These are phyloP conservation scores for Ascochyta viciae-villosae DNA, from an alignment of 2,329 filamentous ascomycete genomes.

Conservation along the genomic window DNA sequence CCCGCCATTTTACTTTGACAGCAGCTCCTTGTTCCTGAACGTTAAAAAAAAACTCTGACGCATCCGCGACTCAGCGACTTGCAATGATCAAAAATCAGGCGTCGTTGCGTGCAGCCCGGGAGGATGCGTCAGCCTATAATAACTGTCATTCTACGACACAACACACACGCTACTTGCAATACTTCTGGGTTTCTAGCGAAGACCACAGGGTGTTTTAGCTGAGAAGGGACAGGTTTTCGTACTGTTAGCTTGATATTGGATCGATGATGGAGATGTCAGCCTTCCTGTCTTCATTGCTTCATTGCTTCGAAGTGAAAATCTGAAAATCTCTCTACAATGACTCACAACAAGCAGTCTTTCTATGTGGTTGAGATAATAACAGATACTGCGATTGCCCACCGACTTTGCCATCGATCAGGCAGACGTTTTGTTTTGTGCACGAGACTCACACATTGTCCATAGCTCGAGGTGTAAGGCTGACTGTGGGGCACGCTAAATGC, in stretches of 20 bases:
- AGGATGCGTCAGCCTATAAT: not conserved
- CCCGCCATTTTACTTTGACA: slow-evolving; percentile 1
- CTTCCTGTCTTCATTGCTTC: not conserved
- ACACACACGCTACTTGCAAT: not conserved
- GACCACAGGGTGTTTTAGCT: not conserved
- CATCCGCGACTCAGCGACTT: not conserved
- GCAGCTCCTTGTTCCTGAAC: not conserved
- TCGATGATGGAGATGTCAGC: not conserved
- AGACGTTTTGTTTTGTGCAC: not conserved
- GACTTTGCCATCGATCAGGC: not conserved
- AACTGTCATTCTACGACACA: not conserved
- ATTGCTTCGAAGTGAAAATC: not conserved
- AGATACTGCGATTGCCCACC: not conserved
- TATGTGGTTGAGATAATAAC: not conserved
- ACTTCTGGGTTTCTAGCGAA: not conserved
- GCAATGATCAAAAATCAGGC: not conserved
- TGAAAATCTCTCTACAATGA: not conserved
- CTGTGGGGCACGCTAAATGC: slow-evolving; percentile 9
- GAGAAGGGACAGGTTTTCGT: not conserved
- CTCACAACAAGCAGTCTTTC: too few species aligned
- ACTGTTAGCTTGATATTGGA: not conserved
- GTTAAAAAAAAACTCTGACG: too few species aligned
- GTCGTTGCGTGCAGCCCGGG: not conserved
- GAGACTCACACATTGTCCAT: slow-evolving; percentile 1
- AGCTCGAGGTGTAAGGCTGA: slow-evolving; percentile 19